These are phyloP conservation scores for Silene coronaria DNA, from an alignment of 179 eudicot species.

Conservation along the genomic window DNA sequence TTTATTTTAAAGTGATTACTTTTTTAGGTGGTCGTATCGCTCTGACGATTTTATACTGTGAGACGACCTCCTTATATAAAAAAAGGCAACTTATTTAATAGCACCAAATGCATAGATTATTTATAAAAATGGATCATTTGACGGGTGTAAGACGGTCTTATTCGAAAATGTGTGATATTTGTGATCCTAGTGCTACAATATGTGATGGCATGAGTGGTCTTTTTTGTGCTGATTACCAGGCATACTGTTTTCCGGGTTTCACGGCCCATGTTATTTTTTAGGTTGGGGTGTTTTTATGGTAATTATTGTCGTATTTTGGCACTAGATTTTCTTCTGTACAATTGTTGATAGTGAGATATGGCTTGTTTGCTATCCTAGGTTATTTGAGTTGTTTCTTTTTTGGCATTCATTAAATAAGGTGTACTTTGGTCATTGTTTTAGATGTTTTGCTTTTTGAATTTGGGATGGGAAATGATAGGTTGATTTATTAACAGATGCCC, in stretches of 20 bases:
- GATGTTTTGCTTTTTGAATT: background rate
- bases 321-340: conserved; percentile 9
- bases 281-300: background rate
- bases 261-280: conserved; percentile 11
- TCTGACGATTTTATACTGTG: too few relatives aligned
- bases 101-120: too few relatives aligned
- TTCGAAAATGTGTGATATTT: too few relatives aligned
- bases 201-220: background rate
- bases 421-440: conserved; percentile 12
- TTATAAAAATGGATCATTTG: too few relatives aligned
- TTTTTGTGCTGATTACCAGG: conserved; percentile 12
- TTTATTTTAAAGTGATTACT: too few relatives aligned
- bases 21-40: too few relatives aligned
- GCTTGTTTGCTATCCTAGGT: conserved; percentile 9
- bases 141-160: too few relatives aligned
- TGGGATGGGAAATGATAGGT: background rate
- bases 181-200: background rate
- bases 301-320: conserved; percentile 1
- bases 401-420: background rate
- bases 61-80: too few relatives aligned
- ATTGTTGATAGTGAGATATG: background rate
- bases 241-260: conserved; percentile 23
- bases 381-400: background rate
- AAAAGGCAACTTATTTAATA: too few relatives aligned
- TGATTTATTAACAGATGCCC: too few relatives aligned